These are phyloP conservation scores for Panicum hallii DNA, from an alignment of 202 grass and related monocot species.

Conservation along the genomic window DNA sequence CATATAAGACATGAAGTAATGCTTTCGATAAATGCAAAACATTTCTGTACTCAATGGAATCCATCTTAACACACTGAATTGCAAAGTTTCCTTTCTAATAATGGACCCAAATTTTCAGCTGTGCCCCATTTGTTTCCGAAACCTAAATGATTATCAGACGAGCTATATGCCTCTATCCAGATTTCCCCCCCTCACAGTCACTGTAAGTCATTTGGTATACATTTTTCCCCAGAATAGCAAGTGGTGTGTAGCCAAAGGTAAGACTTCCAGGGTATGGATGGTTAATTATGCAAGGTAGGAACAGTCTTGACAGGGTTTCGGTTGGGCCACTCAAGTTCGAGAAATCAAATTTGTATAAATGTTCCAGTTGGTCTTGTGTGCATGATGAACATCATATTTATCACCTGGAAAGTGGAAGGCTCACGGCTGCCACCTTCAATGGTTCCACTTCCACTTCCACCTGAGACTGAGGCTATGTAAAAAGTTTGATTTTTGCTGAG, in stretches of 20 bases:
- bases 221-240: background rate
- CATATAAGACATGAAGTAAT: background rate
- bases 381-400: background rate
- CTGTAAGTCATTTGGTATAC: background rate
- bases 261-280: background rate
- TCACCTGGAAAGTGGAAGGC: background rate
- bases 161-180: background rate
- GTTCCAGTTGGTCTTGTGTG: background rate
- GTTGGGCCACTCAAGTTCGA: background rate
- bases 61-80: background rate
- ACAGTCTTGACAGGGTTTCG: background rate
- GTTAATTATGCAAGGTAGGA: background rate
- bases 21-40: background rate
- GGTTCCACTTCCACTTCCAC: too few species aligned
- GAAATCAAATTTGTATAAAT: conserved; percentile 2
- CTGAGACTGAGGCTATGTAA: background rate
- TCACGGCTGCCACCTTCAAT: too few species aligned
- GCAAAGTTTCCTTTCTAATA: background rate
- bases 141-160: background rate
- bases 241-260: background rate
- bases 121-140: conserved; percentile 1
- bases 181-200: background rate
- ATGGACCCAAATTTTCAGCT: background rate
- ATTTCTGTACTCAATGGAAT: background rate
- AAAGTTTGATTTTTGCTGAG: background rate